Conservation (phyloP, 192 early-diverging fungal species). For the Backusella liffmaniae region DNA sequence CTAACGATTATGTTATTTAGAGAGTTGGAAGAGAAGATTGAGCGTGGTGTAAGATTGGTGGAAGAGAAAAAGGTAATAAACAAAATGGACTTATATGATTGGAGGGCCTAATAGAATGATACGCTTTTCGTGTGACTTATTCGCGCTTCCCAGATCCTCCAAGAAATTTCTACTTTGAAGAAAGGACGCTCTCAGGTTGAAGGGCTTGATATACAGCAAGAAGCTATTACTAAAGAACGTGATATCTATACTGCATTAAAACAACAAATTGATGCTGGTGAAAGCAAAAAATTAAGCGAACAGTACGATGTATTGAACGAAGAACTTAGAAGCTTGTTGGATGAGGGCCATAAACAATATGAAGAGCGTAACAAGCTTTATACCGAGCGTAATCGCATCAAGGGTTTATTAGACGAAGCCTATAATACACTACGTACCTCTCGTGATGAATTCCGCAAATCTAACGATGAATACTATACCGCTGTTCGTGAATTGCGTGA, state of each 20-base stretch:
- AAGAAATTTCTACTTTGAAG: conserved; percentile 79
- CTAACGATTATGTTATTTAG: conserved; percentile 31
- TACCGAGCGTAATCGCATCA: conserved; percentile 67
- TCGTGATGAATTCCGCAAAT: conserved; percentile 66
- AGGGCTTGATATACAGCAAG: conserved; percentile 51
- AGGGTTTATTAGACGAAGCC: conserved; percentile 67
- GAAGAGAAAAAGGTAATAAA: conserved; percentile 75
- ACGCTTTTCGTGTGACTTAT: conserved; percentile 23
- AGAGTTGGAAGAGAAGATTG: conserved; percentile 74
- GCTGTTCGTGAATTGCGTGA: conserved; percentile 67
- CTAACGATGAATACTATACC: conserved; percentile 72
- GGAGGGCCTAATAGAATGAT: background rate
- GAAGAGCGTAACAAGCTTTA: conserved; percentile 66
- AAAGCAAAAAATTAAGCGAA: conserved; percentile 60
- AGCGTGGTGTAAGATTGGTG: conserved; percentile 76
- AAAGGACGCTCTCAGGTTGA: conserved; percentile 70
- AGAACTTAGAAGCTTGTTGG: conserved; percentile 65
- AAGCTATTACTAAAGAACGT: conserved; percentile 54
- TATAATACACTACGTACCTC: conserved; percentile 65
- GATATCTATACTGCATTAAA: conserved; percentile 62
- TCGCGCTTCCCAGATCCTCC: conserved; percentile 53
- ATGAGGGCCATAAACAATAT: conserved; percentile 56
- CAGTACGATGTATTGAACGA: conserved; percentile 71
- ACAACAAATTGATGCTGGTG: conserved; percentile 60
- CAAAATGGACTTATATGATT: conserved; percentile 26